phyloP scores from a whole-genome alignment of 257 asterid species.

The Solanum bulbocastanum region DNA sequence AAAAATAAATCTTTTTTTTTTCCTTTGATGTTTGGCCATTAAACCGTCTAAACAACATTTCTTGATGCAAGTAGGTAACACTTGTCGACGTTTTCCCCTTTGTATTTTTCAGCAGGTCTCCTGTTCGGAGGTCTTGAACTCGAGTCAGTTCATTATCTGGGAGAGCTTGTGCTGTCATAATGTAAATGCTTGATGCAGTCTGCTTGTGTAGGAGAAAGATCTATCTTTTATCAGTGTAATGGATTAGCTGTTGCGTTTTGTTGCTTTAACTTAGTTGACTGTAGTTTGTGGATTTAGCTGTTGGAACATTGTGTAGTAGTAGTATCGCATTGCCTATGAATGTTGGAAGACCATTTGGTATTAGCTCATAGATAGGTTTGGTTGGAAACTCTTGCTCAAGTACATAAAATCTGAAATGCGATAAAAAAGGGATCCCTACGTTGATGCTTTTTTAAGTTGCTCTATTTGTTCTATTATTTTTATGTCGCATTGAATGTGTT shows the following conservation, averaged over 20 bases:
- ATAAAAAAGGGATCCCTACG: neutral
- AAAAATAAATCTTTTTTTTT: neutral
- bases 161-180: neutral
- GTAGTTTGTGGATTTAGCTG: neutral
- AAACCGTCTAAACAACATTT: neutral
- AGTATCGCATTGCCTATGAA: neutral
- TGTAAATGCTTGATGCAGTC: conserved; percentile 1
- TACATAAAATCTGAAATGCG: neutral
- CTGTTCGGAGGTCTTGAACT: conserved; percentile 38
- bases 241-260: neutral
- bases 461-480: neutral
- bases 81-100: neutral
- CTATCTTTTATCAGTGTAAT: neutral
- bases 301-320: neutral
- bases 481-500: neutral
- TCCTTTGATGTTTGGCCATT: neutral
- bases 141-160: neutral
- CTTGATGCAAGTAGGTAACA: neutral
- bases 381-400: neutral
- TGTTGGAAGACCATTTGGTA: neutral
- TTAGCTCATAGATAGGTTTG: neutral
- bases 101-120: conserved; percentile 43
- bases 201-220: neutral
- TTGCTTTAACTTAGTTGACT: neutral
- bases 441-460: neutral